Conservation (phyloP, 2,329 filamentous ascomycete genomes). For the Xylaria sp. region DNA sequence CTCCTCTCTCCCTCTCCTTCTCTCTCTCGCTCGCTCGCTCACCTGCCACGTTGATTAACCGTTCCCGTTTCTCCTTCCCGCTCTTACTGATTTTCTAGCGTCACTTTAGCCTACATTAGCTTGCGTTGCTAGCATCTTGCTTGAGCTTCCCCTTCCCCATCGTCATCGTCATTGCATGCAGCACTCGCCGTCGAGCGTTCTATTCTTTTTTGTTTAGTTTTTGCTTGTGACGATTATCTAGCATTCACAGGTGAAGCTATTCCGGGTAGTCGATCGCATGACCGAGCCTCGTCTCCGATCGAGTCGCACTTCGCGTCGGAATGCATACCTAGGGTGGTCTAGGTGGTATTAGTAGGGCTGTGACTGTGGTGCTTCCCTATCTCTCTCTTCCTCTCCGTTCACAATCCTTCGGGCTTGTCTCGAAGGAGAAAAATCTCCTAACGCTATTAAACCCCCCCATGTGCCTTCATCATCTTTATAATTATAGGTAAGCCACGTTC, state of each 20-base stretch:
- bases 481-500: conserved; percentile 10
- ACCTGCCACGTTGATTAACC: conserved; percentile 11
- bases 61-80: neutral
- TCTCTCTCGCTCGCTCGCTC: conserved; percentile 9
- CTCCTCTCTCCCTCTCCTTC: neutral
- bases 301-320: conserved; percentile 5
- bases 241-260: too few relatives aligned
- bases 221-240: too few relatives aligned
- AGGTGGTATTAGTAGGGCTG: conserved; percentile 1
- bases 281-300: conserved; percentile 8
- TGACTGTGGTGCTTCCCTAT: neutral
- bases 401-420: neutral
- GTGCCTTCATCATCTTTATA: neutral
- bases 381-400: neutral
- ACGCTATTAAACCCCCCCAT: too few relatives aligned
- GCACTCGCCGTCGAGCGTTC: too few relatives aligned
- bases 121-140: neutral
- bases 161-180: too few relatives aligned
- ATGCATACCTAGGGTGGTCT: neutral
- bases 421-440: neutral
- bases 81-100: conserved; percentile 2
- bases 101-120: neutral
- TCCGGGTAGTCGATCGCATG: neutral
- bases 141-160: too few relatives aligned
- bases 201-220: too few relatives aligned